Base-by-base conservation (phyloP, 306 rosid species). In the Rosa lucieae region DNA sequence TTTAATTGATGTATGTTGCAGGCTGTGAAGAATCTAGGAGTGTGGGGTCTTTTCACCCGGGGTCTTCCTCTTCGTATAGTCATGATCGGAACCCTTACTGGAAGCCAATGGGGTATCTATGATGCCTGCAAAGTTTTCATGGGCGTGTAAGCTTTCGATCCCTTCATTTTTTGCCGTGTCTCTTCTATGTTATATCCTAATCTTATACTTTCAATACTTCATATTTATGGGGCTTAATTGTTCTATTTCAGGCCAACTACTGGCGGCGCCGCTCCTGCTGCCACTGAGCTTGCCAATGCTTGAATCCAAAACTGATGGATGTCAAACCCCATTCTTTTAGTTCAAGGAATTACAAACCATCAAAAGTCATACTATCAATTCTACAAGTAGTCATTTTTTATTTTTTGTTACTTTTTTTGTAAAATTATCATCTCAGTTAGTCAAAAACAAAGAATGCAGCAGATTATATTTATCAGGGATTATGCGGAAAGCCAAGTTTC, bases 21-120 rank as follows among this genome's bases (percentile, higher is more conserved):
- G 97, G 94, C 94, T 53, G 89, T 92, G 77, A 85, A 84, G 65
- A 84, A 90, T 47, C 73, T 92, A 23, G 97, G 97, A 23, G 10
- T 83, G 3, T 66, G 82, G 78, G 94, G 94, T 40, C 91, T 92
- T 35, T 90, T 83, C 82, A 92, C 97, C 53, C 92, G 97, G 1
- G 97, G 97, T 67, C 93, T 92, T 84, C 94, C 94, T 61, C 89
- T 92, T 72, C 94, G 97, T 76, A 89, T 92, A 66, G 77, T 85
- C 67, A 92, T 89, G 97, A 80, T 92, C 67, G 97, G 97, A 83
- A 92, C 94, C 42, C 90, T 92, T 47, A 87, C 93, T 0, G 97
- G 88, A 58, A 84, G 84, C 1, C 97, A 92, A 40, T 92, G 97
- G 97, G 84, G 79, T 66, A 82, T 92, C 61, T 92, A 92, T 56